A percentile compares a stretch with the other conserved stretches of the same genome.
Evolutionary conservation across 441 rosid genomes (phyloP).

Genomic region (Croton setiger): DNA sequence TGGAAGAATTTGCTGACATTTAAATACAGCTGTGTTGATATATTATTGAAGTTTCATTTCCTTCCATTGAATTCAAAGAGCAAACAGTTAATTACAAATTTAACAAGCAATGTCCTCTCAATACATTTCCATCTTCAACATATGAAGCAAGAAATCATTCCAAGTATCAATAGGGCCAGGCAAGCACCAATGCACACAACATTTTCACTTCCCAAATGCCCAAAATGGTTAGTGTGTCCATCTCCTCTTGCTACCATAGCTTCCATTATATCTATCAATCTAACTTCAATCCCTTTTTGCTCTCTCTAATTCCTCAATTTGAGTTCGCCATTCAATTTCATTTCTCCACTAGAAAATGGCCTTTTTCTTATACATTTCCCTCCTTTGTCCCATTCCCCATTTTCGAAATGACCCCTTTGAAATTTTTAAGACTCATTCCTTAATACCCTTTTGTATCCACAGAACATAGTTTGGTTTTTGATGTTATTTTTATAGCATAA

Average conservation of each 20-base stretch:
- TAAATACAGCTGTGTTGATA: too few species aligned
- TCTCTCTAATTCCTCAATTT: constrained; percentile 47
- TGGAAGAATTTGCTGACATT: too few species aligned
- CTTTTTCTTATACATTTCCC: constrained; percentile 53
- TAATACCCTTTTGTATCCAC: constrained; percentile 56
- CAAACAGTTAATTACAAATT: neutral
- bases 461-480: constrained; percentile 30
- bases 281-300: constrained; percentile 41
- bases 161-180: constrained; percentile 80
- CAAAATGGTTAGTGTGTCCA: constrained; percentile 61
- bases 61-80: neutral
- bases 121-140: constrained; percentile 36
- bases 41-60: too few species aligned
- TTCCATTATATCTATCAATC: constrained; percentile 46
- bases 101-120: constrained; percentile 9
- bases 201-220: constrained; percentile 41
- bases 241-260: constrained; percentile 69
- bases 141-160: constrained; percentile 62
- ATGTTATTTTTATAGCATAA: constrained; percentile 25
- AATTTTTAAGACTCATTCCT: constrained; percentile 33
- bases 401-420: constrained; percentile 58
- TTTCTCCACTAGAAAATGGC: constrained; percentile 44
- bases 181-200: constrained; percentile 82
- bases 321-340: constrained; percentile 42
- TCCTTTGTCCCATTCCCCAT: constrained; percentile 60